Percentiles rank a stretch among this genome's conserved stretches.
These are phyloP conservation scores for Aspergillus versicolor DNA, from an alignment of 2,329 filamentous ascomycete genomes.

Conservation along the genomic window DNA sequence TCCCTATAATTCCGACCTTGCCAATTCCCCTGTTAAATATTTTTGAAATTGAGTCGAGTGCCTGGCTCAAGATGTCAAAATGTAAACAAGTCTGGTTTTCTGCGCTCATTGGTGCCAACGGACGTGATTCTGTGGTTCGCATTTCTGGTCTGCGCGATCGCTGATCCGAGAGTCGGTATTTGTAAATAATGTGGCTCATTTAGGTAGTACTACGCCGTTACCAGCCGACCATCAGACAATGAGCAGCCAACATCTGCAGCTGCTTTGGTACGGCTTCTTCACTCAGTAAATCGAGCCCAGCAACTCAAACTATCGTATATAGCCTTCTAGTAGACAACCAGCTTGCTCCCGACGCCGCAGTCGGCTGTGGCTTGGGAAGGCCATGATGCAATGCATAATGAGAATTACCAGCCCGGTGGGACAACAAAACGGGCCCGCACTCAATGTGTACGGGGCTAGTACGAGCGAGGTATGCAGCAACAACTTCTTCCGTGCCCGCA, in stretches of 20 bases:
- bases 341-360: too few relatives aligned
- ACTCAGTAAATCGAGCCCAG: too few relatives aligned
- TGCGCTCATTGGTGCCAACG: not conserved
- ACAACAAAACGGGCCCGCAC: slow-evolving; percentile 5
- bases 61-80: not conserved
- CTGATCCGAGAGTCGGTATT: not conserved
- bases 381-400: not conserved
- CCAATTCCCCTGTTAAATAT: not conserved
- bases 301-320: too few relatives aligned
- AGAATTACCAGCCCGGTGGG: not conserved
- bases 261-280: not conserved
- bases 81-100: not conserved
- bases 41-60: too few relatives aligned
- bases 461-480: slow-evolving; percentile 10
- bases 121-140: not conserved
- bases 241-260: not conserved
- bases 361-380: not conserved
- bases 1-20: not conserved
- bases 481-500: not conserved
- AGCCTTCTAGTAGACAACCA: too few relatives aligned
- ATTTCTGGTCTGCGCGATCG: not conserved
- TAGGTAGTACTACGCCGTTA: not conserved
- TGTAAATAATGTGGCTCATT: not conserved
- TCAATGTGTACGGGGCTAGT: slow-evolving; percentile 2
- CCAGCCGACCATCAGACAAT: not conserved